These are phyloP conservation scores for Neurospora sp. DNA, from an alignment of 495 filamentous ascomycete genomes.

Conservation along the genomic window DNA sequence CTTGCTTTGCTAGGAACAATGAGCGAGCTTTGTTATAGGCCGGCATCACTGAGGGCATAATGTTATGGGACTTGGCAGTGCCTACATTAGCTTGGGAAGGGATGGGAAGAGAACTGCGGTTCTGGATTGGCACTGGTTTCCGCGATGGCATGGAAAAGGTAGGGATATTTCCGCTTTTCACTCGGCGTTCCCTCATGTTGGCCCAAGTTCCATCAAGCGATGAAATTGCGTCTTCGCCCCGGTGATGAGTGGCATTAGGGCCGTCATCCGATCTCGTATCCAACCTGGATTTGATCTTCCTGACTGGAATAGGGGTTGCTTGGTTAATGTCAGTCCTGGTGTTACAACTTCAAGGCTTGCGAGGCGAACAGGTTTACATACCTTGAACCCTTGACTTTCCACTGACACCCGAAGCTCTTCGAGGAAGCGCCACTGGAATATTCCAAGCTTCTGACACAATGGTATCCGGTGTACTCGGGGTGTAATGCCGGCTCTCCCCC, in stretches of 20 bases:
- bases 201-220: neutral
- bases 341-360: neutral
- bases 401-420: constrained; percentile 4
- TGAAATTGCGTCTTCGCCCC: neutral
- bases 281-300: neutral
- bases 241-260: neutral
- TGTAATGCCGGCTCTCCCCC: constrained; percentile 1
- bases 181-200: neutral
- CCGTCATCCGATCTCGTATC: neutral
- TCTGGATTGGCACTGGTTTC: neutral
- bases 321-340: neutral
- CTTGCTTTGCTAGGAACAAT: constrained; percentile 27
- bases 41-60: neutral
- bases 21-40: constrained; percentile 8
- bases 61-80: neutral
- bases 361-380: neutral
- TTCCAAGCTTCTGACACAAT: constrained; percentile 11
- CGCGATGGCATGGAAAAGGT: neutral
- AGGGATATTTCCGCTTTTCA: neutral
- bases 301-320: neutral
- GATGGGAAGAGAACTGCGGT: neutral
- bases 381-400: neutral
- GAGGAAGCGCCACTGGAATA: constrained; percentile 11
- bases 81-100: neutral
- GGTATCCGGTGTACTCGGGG: constrained; percentile 3